Base-by-base conservation (phyloP, 1,284 basidiomycete genomes). In the Singerocomus rubriflavus region DNA sequence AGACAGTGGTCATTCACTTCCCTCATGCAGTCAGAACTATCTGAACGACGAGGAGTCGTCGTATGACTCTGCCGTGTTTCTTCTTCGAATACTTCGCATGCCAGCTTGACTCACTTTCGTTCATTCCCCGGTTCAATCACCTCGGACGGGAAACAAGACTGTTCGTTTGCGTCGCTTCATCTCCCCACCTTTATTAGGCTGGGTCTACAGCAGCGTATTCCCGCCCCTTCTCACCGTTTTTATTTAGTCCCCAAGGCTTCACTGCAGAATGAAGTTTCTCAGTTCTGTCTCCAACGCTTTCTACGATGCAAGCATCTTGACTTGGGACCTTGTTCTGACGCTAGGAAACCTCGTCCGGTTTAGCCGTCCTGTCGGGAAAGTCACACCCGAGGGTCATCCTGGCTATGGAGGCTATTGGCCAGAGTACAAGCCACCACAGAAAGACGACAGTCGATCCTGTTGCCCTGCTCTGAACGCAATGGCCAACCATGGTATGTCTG, bases 401-500 rank as follows among this genome's bases (percentile, higher is more conserved):
- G 86, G 86, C 0, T 73, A 70, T 29, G 75, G 71, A 32, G 85
- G 86, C 0, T 67, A 76, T 46, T 90, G 88, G 88, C 86, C 87
- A 13, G 76, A 81, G 55, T 88, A 73, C 57, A 67, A 75, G 5
- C 64, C 82, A 1, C 79, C 85, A 0, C 70, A 66, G 55, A 73
- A 81, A 25, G 78, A 76, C 2, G 86, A 88, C 54, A 87, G 85
- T 59, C 73, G 88, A 16, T 78, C 75, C 57, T 76, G 78, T 11
- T 90, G 87, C 57, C 87, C 87, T 8, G 82, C 76, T 3, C 67
- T 89, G 55, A 90, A 90, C 56, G 81, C 84, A 0, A 71, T 89
- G 76, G 83, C 85, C 1, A 87, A 87, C 62, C 85, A 87, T 56
- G 85, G 85, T 84, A 54, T 37, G 75, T 62, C 25, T n/a, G 4